A percentile compares a stretch with the other conserved stretches of the same genome.
Conservation (phyloP, 352 stramenopile genomes). For the Globisporangium uncinulatum region DNA sequence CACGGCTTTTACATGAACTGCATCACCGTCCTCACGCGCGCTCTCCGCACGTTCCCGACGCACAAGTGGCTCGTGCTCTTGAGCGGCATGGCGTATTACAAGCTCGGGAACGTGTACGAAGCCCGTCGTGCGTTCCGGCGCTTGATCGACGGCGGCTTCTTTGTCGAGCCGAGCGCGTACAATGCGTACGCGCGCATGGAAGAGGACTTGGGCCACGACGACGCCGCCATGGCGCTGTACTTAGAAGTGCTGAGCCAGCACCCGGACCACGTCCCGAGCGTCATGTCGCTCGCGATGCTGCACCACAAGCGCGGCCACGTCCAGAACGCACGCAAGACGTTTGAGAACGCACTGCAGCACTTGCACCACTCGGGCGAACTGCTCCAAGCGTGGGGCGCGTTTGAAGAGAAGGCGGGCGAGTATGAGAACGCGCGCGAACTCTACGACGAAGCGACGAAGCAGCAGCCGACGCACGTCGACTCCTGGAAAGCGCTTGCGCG, state of each 20-base stretch:
- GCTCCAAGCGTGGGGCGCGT: conserved; percentile 63
- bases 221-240: conserved; percentile 61
- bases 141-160: conserved; percentile 68
- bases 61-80: conserved; percentile 83
- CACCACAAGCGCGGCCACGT: conserved; percentile 45
- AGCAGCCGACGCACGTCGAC: conserved; percentile 57
- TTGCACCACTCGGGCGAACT: conserved; percentile 50
- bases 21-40: conserved; percentile 57
- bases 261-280: conserved; percentile 67
- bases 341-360: conserved; percentile 56
- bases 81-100: conserved; percentile 69
- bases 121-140: conserved; percentile 62
- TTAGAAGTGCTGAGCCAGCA: conserved; percentile 45
- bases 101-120: conserved; percentile 73
- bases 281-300: conserved; percentile 73
- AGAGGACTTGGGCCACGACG: conserved; percentile 66
- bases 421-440: conserved; percentile 66
- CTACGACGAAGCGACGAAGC: conserved; percentile 63
- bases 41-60: conserved; percentile 60
- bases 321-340: conserved; percentile 47
- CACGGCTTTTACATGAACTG: conserved; percentile 69
- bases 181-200: conserved; percentile 86
- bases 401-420: conserved; percentile 72
- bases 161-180: conserved; percentile 65
- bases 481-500: conserved; percentile 65